These are phyloP conservation scores for Sclerospora graminicola DNA, from an alignment of 352 stramenopile species.

Conservation along the genomic window DNA sequence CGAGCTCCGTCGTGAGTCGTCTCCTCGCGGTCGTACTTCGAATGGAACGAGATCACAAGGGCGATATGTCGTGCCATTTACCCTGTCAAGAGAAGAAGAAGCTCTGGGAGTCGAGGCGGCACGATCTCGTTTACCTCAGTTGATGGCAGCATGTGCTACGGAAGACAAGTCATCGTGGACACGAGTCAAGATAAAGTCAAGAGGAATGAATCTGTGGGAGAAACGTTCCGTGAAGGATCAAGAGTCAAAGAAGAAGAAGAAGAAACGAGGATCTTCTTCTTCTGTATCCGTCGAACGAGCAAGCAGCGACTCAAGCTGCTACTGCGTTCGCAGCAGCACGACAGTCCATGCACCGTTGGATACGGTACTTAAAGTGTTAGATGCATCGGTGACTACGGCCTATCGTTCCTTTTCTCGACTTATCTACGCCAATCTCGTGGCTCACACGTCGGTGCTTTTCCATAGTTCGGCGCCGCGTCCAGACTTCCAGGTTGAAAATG, in stretches of 20 bases:
- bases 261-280: constrained; percentile 7
- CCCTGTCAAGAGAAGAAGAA: constrained; percentile 38
- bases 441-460: constrained; percentile 67
- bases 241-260: constrained; percentile 13
- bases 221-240: constrained; percentile 16
- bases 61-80: constrained; percentile 40
- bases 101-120: constrained; percentile 14
- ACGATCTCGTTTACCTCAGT: constrained; percentile 14
- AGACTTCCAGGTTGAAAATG: constrained; percentile 2
- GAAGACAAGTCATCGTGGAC: constrained; percentile 14
- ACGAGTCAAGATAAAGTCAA: constrained; percentile 28
- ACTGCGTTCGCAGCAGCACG: constrained; percentile 48
- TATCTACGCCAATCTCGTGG: constrained; percentile 60
- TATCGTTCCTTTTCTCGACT: constrained; percentile 67
- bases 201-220: constrained; percentile 38
- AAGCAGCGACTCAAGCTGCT: constrained; percentile 10
- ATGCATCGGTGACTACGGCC: constrained; percentile 37
- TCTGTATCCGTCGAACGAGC: too few relatives aligned
- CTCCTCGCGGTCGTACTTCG: constrained; percentile 1
- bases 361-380: constrained; percentile 48
- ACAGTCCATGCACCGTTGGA: constrained; percentile 43
- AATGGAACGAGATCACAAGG: constrained; percentile 17
- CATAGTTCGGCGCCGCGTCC: constrained; percentile 25
- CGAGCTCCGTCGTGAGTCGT: constrained; percentile 6
- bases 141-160: constrained; percentile 26